Evolutionary conservation across 2,329 filamentous ascomycete genomes (phyloP).

Genomic region (Lecanicillium sp.): DNA sequence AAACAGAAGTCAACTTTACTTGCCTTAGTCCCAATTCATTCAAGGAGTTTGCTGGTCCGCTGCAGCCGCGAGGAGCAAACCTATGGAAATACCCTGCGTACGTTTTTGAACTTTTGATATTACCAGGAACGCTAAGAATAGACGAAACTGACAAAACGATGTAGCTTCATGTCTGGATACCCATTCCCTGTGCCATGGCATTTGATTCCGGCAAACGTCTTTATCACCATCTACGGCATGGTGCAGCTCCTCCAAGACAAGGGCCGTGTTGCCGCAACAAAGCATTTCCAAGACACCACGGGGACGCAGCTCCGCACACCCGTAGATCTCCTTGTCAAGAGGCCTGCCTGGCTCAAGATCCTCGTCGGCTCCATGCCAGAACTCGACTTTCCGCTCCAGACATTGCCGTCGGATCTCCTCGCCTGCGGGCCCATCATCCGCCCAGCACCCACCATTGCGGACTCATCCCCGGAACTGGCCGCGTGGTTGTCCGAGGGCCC

Average conservation of each 20-base stretch:
- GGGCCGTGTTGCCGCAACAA: conserved; percentile 6
- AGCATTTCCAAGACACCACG: conserved; percentile 10
- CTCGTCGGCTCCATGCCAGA: conserved; percentile 20
- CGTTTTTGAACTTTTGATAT: background rate
- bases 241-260: conserved; percentile 12
- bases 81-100: conserved; percentile 30
- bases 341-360: conserved; percentile 12
- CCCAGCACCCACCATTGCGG: conserved; percentile 19
- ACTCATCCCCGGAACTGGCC: conserved; percentile 30
- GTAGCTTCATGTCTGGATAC: conserved; percentile 34
- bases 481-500: conserved; percentile 32
- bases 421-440: conserved; percentile 39
- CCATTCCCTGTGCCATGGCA: conserved; percentile 36
- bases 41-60: conserved; percentile 28
- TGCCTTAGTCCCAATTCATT: conserved; percentile 36
- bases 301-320: conserved; percentile 14
- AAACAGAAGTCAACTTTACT: conserved; percentile 22
- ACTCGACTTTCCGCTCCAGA: conserved; percentile 30
- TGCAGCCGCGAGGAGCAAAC: conserved; percentile 26
- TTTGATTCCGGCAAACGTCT: conserved; percentile 32
- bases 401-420: conserved; percentile 28
- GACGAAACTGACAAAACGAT: background rate
- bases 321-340: conserved; percentile 13
- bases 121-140: background rate
- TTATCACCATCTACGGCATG: conserved; percentile 21